Percentiles rank a stretch among this genome's conserved stretches.
phyloP scores from a whole-genome alignment of 768 basidiomycete genomes.

The Pleurotus salmoneostramineus region DNA sequence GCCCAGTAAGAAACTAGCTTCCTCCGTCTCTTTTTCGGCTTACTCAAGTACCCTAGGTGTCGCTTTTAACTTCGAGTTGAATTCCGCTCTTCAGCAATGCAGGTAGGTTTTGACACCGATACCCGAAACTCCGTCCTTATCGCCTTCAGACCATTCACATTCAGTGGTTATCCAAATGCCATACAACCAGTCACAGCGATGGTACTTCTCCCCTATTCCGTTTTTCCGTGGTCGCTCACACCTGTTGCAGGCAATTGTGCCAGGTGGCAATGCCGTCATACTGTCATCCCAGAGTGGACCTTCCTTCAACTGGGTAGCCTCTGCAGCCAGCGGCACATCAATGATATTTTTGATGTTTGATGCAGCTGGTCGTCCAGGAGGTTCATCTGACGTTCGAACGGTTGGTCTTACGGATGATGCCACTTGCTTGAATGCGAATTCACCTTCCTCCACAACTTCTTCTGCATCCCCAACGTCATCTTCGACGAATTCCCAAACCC shows the following conservation, averaged over 20 bases:
- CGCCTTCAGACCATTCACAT: slow-evolving; percentile 36
- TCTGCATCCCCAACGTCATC: slow-evolving; percentile 10
- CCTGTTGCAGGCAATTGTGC: slow-evolving; percentile 50
- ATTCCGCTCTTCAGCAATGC: slow-evolving; percentile 58
- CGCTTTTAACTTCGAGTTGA: slow-evolving; percentile 46
- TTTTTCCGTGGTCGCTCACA: not conserved
- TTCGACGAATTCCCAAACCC: slow-evolving; percentile 9
- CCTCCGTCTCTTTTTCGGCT: not conserved
- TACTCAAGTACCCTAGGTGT: slow-evolving; percentile 20
- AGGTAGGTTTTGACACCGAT: slow-evolving; percentile 32
- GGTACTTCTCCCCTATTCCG: slow-evolving; percentile 27
- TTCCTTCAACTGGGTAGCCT: slow-evolving; percentile 50
- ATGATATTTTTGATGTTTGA: slow-evolving; percentile 58
- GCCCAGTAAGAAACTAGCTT: slow-evolving; percentile 25
- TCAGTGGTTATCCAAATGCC: slow-evolving; percentile 42
- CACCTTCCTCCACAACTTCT: slow-evolving; percentile 45
- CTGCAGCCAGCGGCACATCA: slow-evolving; percentile 54
- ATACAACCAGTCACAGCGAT: slow-evolving; percentile 50
- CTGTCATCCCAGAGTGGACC: slow-evolving; percentile 36
- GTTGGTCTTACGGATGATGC: slow-evolving; percentile 45
- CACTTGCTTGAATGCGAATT: slow-evolving; percentile 48
- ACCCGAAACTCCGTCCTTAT: not conserved
- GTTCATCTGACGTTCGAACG: slow-evolving; percentile 47
- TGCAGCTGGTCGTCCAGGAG: slow-evolving; percentile 47
- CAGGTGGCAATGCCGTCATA: slow-evolving; percentile 50